A percentile compares a stretch with the other conserved stretches of the same genome.
These are phyloP conservation scores for Coniella lustricola DNA, from an alignment of 2,329 filamentous ascomycete genomes.

Conservation along the genomic window DNA sequence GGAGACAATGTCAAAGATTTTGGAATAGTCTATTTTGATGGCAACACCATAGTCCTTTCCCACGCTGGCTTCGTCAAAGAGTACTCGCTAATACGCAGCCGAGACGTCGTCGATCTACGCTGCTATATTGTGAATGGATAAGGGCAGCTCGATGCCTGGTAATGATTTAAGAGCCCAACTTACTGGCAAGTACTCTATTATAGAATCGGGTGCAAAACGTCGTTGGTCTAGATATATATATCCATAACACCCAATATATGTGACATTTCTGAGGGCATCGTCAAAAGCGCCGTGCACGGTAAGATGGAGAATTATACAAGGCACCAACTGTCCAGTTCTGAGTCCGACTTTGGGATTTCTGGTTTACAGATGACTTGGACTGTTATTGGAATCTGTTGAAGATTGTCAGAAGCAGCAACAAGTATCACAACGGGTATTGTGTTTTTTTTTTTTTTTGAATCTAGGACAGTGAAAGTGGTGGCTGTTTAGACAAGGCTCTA, in stretches of 20 bases:
- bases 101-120: conserved; percentile 22
- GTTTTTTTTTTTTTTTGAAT: too few relatives aligned
- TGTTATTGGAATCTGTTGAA: too few relatives aligned
- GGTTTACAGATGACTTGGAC: too few relatives aligned
- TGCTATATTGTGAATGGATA: conserved; percentile 10
- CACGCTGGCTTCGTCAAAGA: conserved; percentile 15
- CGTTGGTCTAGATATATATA: conserved; percentile 20
- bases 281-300: conserved; percentile 21
- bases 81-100: conserved; percentile 18
- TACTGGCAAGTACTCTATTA: too few relatives aligned
- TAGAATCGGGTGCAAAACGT: conserved; percentile 20
- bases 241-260: too few relatives aligned
- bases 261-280: conserved; percentile 19
- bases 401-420: too few relatives aligned
- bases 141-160: conserved; percentile 18
- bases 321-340: too few relatives aligned
- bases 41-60: conserved; percentile 18
- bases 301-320: conserved; percentile 21
- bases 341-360: too few relatives aligned
- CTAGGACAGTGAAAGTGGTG: too few relatives aligned
- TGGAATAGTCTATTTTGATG: conserved; percentile 18
- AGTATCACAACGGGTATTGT: too few relatives aligned
- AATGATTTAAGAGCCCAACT: too few relatives aligned
- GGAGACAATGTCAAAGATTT: conserved; percentile 19
- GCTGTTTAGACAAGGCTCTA: too few relatives aligned